Evolutionary conservation across 2,329 filamentous ascomycete genomes (phyloP).

Genomic region (Microsporum canis): DNA sequence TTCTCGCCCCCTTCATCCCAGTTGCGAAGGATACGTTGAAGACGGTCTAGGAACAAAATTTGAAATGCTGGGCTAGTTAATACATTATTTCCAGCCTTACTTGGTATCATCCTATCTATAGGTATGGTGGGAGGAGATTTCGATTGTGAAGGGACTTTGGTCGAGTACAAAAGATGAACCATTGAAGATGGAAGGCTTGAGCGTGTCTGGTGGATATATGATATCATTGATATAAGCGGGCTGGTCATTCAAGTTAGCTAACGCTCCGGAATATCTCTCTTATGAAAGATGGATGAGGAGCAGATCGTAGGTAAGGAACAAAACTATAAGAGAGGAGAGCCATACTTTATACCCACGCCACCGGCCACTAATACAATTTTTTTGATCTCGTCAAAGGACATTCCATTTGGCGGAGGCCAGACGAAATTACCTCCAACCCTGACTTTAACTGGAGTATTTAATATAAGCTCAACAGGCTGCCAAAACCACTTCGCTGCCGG

Average conservation of each 20-base stretch:
- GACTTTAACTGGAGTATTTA: conserved; percentile 50
- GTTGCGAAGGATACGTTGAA: conserved; percentile 28
- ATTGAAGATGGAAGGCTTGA: conserved; percentile 25
- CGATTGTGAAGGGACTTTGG: conserved; percentile 9
- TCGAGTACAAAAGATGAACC: conserved; percentile 55
- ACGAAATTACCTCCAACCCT: conserved; percentile 71
- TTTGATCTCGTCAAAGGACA: conserved; percentile 37
- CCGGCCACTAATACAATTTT: conserved; percentile 66
- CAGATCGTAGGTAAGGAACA: neutral
- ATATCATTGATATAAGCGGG: conserved; percentile 63
- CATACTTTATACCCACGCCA: conserved; percentile 69
- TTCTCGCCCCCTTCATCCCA: conserved; percentile 11
- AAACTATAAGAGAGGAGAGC: neutral
- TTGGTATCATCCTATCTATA: neutral
- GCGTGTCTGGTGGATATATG: conserved; percentile 43
- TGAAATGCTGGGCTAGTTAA: neutral
- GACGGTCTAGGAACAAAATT: conserved; percentile 39
- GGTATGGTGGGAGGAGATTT: neutral
- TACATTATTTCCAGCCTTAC: conserved; percentile 17
- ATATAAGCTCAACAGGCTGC: conserved; percentile 44
- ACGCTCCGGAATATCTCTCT: neutral
- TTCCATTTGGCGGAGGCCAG: conserved; percentile 52
- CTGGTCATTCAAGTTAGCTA: conserved; percentile 23
- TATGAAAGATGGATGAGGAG: neutral
- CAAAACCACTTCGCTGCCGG: conserved; percentile 69